Base-by-base conservation (phyloP, 306 rosid genomes). In the Calophaca sinica region DNA sequence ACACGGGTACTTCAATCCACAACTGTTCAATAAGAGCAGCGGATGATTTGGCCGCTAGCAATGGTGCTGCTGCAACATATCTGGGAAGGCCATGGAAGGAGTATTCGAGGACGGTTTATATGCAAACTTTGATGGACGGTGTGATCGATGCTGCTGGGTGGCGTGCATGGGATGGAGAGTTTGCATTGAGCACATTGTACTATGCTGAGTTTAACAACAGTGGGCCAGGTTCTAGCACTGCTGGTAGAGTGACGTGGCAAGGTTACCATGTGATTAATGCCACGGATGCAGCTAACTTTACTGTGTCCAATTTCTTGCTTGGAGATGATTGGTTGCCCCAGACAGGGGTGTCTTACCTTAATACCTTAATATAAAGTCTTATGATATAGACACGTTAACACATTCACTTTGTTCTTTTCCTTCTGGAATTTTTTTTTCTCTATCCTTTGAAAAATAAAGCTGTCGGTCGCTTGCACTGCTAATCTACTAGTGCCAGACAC, bases 11-110 rank as follows among this genome's bases (percentile, higher is more conserved):
- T 4, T 87, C 93, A 0, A 87, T 91, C 72, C 96, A 89, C 2
- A 87, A 94, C 49, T 91, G 98, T 39, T 85, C 78, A 2, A 83
- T 94, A 12, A 82, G 68, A 62, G 91, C 94, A 0, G 82, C 96
- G 0, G 87, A 79, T 3, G 98, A 91, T 33, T 77, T 89, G 32
- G 93, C 87, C 0, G n/a, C 82, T 0, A 69, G 61, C 46, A 65
- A 29, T 4, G 54, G 54, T 6, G 28, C 75, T 1, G 38, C 54
- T 3, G 60, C 77, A 15, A 91, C 98, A 0, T 94, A 86, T 59
- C 39, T 94, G 3, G 96, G 98, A 3, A 86, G 98, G 75, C 98
- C 98, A 0, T 94, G 98, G 98, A 94, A 94, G 83, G 82, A 83
- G 45, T 94, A 86, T 44, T 94, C 98, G 0, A 68, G 96, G 76